Evolutionary conservation across 768 basidiomycete genomes (phyloP), one percentile per base, ranked within the genome.

Genomic region (Cantharellus cinnabarinus): DNA sequence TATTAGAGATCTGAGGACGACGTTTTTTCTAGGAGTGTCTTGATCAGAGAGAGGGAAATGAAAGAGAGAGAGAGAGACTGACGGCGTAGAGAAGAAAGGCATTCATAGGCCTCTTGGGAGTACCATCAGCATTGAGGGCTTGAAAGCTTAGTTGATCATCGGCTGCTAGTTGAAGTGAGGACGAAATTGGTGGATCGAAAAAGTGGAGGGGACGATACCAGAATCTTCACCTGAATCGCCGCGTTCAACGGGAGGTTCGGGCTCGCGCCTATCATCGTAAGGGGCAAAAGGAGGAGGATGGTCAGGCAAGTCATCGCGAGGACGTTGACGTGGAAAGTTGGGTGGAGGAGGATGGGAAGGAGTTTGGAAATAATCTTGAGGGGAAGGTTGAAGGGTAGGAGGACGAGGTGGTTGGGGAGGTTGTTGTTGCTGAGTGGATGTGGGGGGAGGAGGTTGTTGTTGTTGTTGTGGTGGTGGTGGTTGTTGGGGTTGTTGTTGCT

Each of bases 71-170:
- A 10, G 10, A 54, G 10, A 37, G 52, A 10, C 7, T 54, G 52
- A 54, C 52, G 62, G 88, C 87, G 65, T 89, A 90, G 61, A 90
- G 89, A 87, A 90, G 89, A 73, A 90, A 90, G 29, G 87, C 87
- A 68, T 90, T 90, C 87, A 90, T 89, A 41, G 87, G 87, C 7
- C 87, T 80, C 68, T 89, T 89, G 35, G 87, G 87, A 53, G 86
- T 89, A 37, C 87, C 87, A 64, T 90, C 87, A 1, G 84, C 75
- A 68, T 90, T 90, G 60, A 89, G 76, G 10, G 84, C 81, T 69
- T 89, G 87, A 2, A 54, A 10, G 35, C 52, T 54, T 10, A 54
- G 52, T 10, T 10, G 10, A 37, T 54, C 52, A 37, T 54, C 52
- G 10, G 44, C 10, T 10, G 44, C 44, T 10, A 10, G 44, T 10